phyloP scores from a whole-genome alignment of 345 rosid species.

The Viola odorata region DNA sequence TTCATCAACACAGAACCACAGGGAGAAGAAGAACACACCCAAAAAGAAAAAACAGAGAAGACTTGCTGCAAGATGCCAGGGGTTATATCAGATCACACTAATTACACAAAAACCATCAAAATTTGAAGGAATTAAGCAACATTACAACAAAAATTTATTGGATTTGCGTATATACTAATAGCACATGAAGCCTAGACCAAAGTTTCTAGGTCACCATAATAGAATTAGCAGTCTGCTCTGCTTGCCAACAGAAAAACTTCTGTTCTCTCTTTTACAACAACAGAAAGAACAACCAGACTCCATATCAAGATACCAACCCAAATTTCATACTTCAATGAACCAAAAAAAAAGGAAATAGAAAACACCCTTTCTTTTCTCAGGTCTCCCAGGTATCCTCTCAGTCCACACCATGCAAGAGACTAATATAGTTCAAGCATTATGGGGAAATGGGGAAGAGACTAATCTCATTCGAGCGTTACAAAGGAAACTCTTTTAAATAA shows the following conservation, averaged over 20 bases:
- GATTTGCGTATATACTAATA: neutral
- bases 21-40: too few relatives aligned
- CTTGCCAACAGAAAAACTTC: slow-evolving; percentile 22
- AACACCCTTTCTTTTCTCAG: neutral
- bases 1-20: too few relatives aligned
- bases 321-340: slow-evolving; percentile 8
- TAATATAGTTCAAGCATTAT: too few relatives aligned
- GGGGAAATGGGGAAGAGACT: too few relatives aligned
- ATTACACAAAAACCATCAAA: neutral
- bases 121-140: neutral
- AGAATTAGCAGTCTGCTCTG: neutral
- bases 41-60: too few relatives aligned
- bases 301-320: too few relatives aligned
- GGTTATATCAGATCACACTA: too few relatives aligned
- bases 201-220: neutral
- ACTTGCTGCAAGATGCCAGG: too few relatives aligned
- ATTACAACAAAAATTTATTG: neutral
- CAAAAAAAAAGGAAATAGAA: slow-evolving; percentile 7
- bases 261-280: slow-evolving; percentile 9
- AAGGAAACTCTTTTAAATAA: slow-evolving; percentile 38
- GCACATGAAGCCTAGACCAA: too few relatives aligned
- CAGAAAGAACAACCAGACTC: too few relatives aligned
- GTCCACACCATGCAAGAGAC: too few relatives aligned
- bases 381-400: neutral
- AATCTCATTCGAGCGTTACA: too few relatives aligned